Evolutionary conservation across 192 early-diverging fungal species (phyloP).

Genomic region (Gonapodya prolifera): DNA sequence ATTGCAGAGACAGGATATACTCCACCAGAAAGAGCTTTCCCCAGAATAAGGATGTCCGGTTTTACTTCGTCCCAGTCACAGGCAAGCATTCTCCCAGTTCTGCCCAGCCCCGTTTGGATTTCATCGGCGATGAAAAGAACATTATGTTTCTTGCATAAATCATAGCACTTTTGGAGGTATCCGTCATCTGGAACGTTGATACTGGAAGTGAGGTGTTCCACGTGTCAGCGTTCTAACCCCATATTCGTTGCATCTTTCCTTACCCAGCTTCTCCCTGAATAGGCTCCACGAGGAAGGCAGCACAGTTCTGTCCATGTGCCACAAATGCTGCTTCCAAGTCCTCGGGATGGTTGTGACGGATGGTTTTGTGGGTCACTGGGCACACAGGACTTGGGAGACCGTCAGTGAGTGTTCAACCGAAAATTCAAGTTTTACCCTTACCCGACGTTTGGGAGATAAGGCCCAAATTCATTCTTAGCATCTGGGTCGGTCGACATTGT

Average conservation of each 20-base stretch:
- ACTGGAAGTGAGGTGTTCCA: slow-evolving; percentile 18
- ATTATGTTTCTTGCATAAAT: slow-evolving; percentile 94
- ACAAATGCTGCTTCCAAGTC: slow-evolving; percentile 81
- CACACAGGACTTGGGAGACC: slow-evolving; percentile 33
- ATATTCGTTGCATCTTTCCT: not conserved
- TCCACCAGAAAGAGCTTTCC: slow-evolving; percentile 96
- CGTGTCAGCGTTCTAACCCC: not conserved
- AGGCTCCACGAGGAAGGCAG: slow-evolving; percentile 94
- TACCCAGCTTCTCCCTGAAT: slow-evolving; percentile 97
- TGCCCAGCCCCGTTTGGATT: slow-evolving; percentile 91
- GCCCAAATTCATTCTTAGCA: slow-evolving; percentile 76
- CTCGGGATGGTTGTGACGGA: slow-evolving; percentile 75
- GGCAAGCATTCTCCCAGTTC: slow-evolving; percentile 90
- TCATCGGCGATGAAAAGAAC: slow-evolving; percentile 97
- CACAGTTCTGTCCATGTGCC: slow-evolving; percentile 66
- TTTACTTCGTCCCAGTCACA: slow-evolving; percentile 86
- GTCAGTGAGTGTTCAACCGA: not conserved
- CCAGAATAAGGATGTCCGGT: slow-evolving; percentile 87
- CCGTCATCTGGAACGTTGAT: slow-evolving; percentile 90
- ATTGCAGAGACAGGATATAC: slow-evolving; percentile 95
- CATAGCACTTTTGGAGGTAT: slow-evolving; percentile 74
- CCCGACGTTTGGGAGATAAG: slow-evolving; percentile 79
- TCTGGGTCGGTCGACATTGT: slow-evolving; percentile 92
- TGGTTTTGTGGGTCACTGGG: slow-evolving; percentile 49
- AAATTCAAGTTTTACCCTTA: not conserved